A percentile compares a stretch with the other conserved stretches of the same genome.
Conservation (phyloP, 106 monocot genomes). For the Apostasia shenzhenica region DNA sequence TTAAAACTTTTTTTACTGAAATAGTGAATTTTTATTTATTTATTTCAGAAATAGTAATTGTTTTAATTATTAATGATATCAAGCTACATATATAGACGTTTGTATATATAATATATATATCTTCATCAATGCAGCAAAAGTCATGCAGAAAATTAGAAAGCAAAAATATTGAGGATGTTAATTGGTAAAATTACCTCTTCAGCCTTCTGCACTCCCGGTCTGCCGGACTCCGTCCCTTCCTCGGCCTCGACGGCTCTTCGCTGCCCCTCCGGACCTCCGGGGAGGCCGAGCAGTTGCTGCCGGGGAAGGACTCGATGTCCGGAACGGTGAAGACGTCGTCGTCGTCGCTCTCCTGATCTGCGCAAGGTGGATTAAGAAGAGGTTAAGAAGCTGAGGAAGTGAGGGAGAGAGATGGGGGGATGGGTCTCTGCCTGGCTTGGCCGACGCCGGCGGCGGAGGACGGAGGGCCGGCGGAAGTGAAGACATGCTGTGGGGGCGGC, state of each 20-base stretch:
- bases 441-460: neutral
- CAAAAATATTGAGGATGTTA: neutral
- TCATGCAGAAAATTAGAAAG: neutral
- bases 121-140: too few relatives aligned
- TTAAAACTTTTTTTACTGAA: too few relatives aligned
- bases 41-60: neutral
- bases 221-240: neutral
- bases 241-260: neutral
- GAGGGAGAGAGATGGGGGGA: neutral
- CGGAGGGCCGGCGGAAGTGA: neutral
- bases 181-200: neutral
- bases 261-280: neutral
- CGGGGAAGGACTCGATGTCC: neutral
- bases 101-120: too few relatives aligned
- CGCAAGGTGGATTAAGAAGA: neutral
- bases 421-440: neutral
- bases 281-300: neutral
- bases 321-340: slow-evolving; percentile 5
- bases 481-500: neutral
- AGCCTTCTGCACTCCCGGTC: slow-evolving; percentile 2
- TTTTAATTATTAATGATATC: neutral
- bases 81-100: neutral
- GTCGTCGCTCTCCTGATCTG: slow-evolving; percentile 1
- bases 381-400: neutral
- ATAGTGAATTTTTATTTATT: too few relatives aligned